Base-by-base conservation (phyloP, 371 early-diverging fungal species). In the Mortierella polycephala region DNA sequence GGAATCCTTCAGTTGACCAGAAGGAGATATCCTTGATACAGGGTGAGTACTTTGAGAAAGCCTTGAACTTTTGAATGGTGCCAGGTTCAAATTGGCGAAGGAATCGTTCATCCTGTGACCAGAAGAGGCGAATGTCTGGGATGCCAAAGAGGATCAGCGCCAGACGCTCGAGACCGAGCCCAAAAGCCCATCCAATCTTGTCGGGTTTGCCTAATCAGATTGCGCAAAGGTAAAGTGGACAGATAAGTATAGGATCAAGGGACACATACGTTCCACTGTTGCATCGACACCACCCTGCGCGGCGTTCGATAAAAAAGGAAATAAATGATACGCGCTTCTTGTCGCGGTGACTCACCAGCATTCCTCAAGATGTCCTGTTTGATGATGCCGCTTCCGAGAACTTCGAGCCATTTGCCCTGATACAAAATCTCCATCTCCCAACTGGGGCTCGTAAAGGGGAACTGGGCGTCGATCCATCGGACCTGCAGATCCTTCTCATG, bases 121-220 rank as follows among this genome's bases (percentile, higher is more conserved):
- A 99, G 81, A 99, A 99, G 54, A 98, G 86, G 12, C 99, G 92
- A 60, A 99, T 99, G 79, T 99, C 99, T 0, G 96, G 96, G 46
- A 99, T 95, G 64, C 90, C 92, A 83, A 96, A 97, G 69, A 98
- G 83, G 1, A 97, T 94, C 96, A 99, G 96, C 0, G 98, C 97
- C 63, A 99, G 84, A n/a, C 99, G 86, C 80, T 99, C 99, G 12
- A 99, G 84, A 2, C 99, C 99, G 72, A 98, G 85, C 30, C 99
- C 99, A 81, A 96, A 97, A 8, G 98, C 99, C 97, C 99, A 98
- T 8, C 96, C 98, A 61, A 98, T 87, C 62, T 91, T 88, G 62
- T 94, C 89, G 1, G 88, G 55, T 62, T 87, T 84, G 42, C 89
- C 89, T 89, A 60, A 7, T 2, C 12, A 18, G 13, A 70, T 57